These are phyloP conservation scores for Sporothrix phasma DNA, from an alignment of 2,329 filamentous ascomycete species.

Conservation along the genomic window DNA sequence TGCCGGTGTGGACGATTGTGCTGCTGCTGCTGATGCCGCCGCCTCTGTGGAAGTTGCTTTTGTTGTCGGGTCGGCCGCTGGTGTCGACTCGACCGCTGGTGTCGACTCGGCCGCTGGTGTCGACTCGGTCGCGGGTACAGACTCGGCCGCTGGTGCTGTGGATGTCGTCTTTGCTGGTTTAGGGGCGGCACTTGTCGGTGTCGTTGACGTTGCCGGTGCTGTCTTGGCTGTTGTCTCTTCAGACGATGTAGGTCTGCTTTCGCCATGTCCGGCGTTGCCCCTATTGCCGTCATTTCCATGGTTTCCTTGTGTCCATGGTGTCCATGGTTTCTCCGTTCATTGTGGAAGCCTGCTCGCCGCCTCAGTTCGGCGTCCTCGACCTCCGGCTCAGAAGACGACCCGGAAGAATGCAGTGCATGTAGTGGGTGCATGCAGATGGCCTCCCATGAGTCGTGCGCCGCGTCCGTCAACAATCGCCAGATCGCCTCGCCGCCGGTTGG, in stretches of 20 bases:
- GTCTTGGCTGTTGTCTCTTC: not conserved
- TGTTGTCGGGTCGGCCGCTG: not conserved
- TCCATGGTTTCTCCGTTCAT: not conserved
- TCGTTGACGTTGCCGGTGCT: not conserved
- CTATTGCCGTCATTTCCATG: not conserved
- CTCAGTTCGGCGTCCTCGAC: not conserved
- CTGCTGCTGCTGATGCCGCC: not conserved
- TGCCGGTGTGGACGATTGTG: not conserved
- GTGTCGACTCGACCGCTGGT: not conserved
- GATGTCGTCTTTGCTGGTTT: not conserved
- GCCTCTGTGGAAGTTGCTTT: not conserved
- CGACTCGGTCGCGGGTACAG: not conserved
- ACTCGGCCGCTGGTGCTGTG: not conserved
- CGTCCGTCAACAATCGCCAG: constrained; percentile 5
- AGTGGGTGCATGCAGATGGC: constrained; percentile 13
- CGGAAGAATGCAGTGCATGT: not conserved
- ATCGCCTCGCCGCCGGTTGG: constrained; percentile 4
- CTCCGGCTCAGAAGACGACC: not conserved
- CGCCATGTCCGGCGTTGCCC: not conserved
- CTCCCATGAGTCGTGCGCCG: constrained; percentile 11
- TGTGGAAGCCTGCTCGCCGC: not conserved
- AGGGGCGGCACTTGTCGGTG: not conserved
- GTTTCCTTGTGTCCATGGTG: not conserved
- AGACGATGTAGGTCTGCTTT: not conserved
- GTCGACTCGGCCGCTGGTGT: not conserved